Evolutionary conservation across 768 basidiomycete genomes (phyloP), one percentile per base, ranked within the genome.

Genomic region (Phallus indusiatus): DNA sequence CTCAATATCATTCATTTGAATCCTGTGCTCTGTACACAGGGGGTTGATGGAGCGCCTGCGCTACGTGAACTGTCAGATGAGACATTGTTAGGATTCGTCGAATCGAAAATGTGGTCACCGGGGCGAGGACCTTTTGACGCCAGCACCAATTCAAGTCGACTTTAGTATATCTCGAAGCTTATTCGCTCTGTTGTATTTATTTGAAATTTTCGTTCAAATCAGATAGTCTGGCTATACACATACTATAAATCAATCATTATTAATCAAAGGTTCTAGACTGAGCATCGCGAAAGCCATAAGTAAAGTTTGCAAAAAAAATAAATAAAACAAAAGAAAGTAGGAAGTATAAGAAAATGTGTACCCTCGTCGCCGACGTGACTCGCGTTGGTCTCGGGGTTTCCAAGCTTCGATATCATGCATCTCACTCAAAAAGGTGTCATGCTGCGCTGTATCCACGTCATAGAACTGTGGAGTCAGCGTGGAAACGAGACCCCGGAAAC

Each of bases 1-100:
- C 28, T 28, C 2, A 28, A 28, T 28, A 46, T 57, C 17, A 57
- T 24, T 16, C 14, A 53, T 6, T 0, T 22, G 22, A n/a, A n/a
- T 35, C 42, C 24, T 7, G n/a, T n/a, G n/a, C n/a, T n/a, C n/a
- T n/a, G n/a, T n/a, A 35, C 35, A 2, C 33, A 59, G 57, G 57
- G 57, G 5, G 57, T 53, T 24, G 57, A 59, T 48, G 49, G 5
- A 36, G 12, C 20, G 18, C 57, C 50, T 7, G 48, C 47, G 3
- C 20, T 59, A 20, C 57, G 57, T 35, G 57, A 59, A 42, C 21
- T 59, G 16, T 59, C 57, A 18, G 57, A 59, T 42, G 57, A 50
- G 6, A 51, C 57, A 1, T 51, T 59, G 50, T 48, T 51, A 1
- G 57, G 37, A 37, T 51, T 59, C 18, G 50, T 59, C 11, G 18